Evolutionary conservation across 805 yeast genomes (phyloP).

Genomic region (Candida ficus): DNA sequence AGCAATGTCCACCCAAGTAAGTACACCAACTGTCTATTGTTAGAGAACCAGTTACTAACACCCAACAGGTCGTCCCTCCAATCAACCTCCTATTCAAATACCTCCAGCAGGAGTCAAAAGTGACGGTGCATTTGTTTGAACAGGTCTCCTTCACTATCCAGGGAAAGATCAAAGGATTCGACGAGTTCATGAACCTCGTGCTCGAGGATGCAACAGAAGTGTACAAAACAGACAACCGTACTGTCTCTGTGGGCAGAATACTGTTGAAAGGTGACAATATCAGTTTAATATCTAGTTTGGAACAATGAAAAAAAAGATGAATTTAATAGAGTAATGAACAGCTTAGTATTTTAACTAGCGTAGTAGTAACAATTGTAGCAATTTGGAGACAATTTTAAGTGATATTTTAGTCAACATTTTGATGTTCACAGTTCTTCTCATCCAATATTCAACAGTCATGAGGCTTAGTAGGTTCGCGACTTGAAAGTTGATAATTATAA

Average conservation of each 20-base stretch:
- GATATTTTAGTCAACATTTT: no score
- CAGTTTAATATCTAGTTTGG: slow-evolving; percentile 51
- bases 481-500: no score
- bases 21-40: neutral
- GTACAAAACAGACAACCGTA: slow-evolving; percentile 42
- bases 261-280: slow-evolving; percentile 92
- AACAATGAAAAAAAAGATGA: slow-evolving; percentile 7
- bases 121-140: slow-evolving; percentile 86
- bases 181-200: slow-evolving; percentile 91
- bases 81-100: slow-evolving; percentile 85
- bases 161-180: slow-evolving; percentile 88
- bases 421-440: no score
- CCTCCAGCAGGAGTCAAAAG: slow-evolving; percentile 75
- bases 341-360: no score
- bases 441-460: no score
- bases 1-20: slow-evolving; percentile 28
- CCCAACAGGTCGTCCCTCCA: slow-evolving; percentile 67
- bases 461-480: no score
- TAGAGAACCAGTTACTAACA: slow-evolving; percentile 4
- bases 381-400: no score
- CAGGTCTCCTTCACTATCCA: slow-evolving; percentile 72
- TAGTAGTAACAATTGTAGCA: neutral
- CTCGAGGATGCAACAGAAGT: slow-evolving; percentile 63
- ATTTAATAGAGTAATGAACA: neutral
- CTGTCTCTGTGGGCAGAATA: slow-evolving; percentile 62